Base-by-base conservation (phyloP, 345 rosid genomes). In the Aquilaria yunnanensis region DNA sequence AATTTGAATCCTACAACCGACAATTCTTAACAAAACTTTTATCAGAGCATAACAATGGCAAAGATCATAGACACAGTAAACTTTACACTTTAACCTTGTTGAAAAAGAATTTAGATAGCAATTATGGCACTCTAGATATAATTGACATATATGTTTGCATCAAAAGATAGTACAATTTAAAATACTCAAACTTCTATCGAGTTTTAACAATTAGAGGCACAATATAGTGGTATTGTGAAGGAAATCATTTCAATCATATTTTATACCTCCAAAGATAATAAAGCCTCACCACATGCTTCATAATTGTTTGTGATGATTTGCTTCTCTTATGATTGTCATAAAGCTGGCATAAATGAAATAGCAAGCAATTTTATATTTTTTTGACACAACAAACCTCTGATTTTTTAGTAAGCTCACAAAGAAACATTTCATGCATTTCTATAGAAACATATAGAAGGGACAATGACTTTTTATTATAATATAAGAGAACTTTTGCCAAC, bases 391-490 rank as follows among this genome's bases (percentile, higher is more conserved):
- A 67, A 93, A 88, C 67, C 77, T 84, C 51, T 71, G 79, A 67
- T 85, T 83, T 43, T 10, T 67, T 2, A 86, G 85, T 69, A 83
- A 72, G 76, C 72, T 81, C 58, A 88, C 90, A 31, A 93, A 85
- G 79, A 65, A 93, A 57, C 89, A 80, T 76, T 93, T 93, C 31
- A 56, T 74, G 81, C 98, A 90, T 63, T 89, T 93, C 96, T 92
- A 59, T 32, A 64, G 11, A 62, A 65, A 2, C n/a, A 48, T 53
- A 65, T 10, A 57, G 67, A 47, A 60, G 43, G 54, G 12, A 32
- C 33, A 47, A 58, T 16, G 14, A 32, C 48, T 51, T 9, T 13
- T 32, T 53, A 30, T 37, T 43, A 29, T 8, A 65, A 12, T 32
- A n/a, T 16, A 30, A 70, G 11, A 9, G 66, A 49, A 70, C 47